Evolutionary conservation across 352 stramenopile genomes (phyloP), one percentile per base, ranked within the genome.

Genomic region (Pythium brachiatum): DNA sequence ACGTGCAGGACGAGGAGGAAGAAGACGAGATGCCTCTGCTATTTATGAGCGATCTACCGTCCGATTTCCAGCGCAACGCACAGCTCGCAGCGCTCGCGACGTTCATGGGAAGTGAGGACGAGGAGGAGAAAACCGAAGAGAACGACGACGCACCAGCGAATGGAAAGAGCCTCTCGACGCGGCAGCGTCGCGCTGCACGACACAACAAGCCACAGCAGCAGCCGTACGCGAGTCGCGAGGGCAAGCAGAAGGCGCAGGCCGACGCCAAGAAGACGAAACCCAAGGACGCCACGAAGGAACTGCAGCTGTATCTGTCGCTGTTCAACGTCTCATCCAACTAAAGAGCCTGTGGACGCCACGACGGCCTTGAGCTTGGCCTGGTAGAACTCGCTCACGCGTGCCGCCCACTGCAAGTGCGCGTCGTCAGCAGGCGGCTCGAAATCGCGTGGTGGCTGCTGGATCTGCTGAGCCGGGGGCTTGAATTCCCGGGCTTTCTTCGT

Each of bases 21-120:
- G 73, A 88, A 39, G 76, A 87, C 1, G 80, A 90, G 62, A 85
- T 88, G 75, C 84, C 84, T 57, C 77, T 94, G 25, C 75, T 94
- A 60, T 91, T 94, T 62, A 86, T 89, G 81, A 81, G 86, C 50
- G 39, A 60, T 8, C 68, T 94, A 11, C 84, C 84, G n/a, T 64
- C 68, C 8, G 72, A 80, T 62, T 93, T 92, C 64, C 48, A 79
- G 67, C 66, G 75, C 34, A 94, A 75, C 48, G 73, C 76, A 52
- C 78, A 94, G 70, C 70, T 94, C 27, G 82, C 81, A 27, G 84
- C 84, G 32, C 80, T 94, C 47, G 78, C 79, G 51, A 85, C 81
- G 57, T 89, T 94, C 71, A 90, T 91, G 77, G 67, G 68, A 44
- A 79, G 78, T 61, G 82, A 75, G 38, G 75, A 86, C 32, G 77